These are phyloP conservation scores for Stenocarpella maydis DNA, from an alignment of 2,329 filamentous ascomycete species.

Conservation along the genomic window DNA sequence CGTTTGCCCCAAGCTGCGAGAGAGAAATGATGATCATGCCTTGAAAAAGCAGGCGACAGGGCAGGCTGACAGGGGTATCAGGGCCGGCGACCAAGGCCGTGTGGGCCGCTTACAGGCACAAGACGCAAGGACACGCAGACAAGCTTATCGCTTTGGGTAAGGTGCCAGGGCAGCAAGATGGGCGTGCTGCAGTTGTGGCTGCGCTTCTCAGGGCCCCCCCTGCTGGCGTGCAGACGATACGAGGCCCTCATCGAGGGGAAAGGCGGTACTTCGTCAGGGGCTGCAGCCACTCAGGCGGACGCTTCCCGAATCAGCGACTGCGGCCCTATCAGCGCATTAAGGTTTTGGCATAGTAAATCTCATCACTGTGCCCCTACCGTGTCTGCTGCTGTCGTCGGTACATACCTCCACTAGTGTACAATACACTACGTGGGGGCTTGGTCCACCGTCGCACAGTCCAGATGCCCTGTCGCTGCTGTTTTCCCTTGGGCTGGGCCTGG, in stretches of 20 bases:
- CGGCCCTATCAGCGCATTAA: conserved; percentile 35
- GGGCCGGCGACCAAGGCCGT: conserved; percentile 6
- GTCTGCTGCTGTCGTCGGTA: no score
- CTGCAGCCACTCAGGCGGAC: conserved; percentile 24
- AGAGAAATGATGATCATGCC: conserved; percentile 26
- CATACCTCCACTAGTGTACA: no score
- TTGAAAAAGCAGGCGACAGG: conserved; percentile 16
- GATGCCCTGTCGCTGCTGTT: no score
- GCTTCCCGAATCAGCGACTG: conserved; percentile 14
- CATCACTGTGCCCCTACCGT: conserved; percentile 8
- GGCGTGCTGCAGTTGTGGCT: neutral
- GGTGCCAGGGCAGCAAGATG: conserved; percentile 33
- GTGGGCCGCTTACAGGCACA: neutral
- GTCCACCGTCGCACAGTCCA: no score
- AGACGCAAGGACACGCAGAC: neutral
- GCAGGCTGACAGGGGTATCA: neutral
- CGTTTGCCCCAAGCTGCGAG: neutral
- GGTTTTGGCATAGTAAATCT: conserved; percentile 33
- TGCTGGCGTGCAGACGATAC: conserved; percentile 18
- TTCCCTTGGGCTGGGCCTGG: no score
- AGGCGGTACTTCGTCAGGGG: conserved; percentile 26
- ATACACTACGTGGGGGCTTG: no score
- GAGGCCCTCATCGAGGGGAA: neutral
- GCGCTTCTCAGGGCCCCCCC: conserved; percentile 17
- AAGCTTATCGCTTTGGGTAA: conserved; percentile 18